A percentile compares a stretch with the other conserved stretches of the same genome.
Conservation (phyloP, 1,139 yeast species). For the Kurtzmaniella natalensis region DNA sequence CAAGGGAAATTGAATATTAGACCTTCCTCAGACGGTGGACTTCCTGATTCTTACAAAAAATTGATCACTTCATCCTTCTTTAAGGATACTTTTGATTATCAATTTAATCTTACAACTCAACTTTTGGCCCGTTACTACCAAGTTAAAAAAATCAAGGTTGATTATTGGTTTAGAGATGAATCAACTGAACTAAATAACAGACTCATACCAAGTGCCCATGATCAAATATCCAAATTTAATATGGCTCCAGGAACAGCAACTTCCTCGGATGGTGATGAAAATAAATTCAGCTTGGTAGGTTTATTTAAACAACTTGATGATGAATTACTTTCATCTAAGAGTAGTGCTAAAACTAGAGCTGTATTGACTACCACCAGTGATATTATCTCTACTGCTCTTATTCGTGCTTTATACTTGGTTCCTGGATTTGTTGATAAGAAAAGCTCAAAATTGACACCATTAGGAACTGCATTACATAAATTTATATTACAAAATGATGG, state of each 20-base stretch:
- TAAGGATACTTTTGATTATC: slow-evolving; percentile 50
- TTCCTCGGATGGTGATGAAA: slow-evolving; percentile 22
- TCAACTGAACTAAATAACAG: slow-evolving; percentile 48
- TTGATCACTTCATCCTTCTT: slow-evolving; percentile 47
- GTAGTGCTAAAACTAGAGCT: slow-evolving; percentile 13
- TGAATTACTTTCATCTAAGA: slow-evolving; percentile 11
- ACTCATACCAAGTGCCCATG: slow-evolving; percentile 43
- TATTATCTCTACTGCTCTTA: slow-evolving; percentile 53
- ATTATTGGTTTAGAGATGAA: slow-evolving; percentile 57
- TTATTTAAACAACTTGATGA: slow-evolving; percentile 29
- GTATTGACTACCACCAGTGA: slow-evolving; percentile 43
- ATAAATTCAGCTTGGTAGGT: slow-evolving; percentile 30
- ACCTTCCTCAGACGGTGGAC: slow-evolving; percentile 68
- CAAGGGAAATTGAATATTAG: slow-evolving; percentile 62
- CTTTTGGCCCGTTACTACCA: slow-evolving; percentile 83
- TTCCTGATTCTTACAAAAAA: slow-evolving; percentile 52
- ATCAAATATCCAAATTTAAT: slow-evolving; percentile 17
- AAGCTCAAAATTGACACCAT: slow-evolving; percentile 39
- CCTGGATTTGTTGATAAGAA: slow-evolving; percentile 47
- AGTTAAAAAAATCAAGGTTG: slow-evolving; percentile 57
- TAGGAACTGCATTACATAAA: slow-evolving; percentile 53
- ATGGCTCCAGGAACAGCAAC: slow-evolving; percentile 10
- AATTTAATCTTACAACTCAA: slow-evolving; percentile 65
- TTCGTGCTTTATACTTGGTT: slow-evolving; percentile 54
- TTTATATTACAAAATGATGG: slow-evolving; percentile 24